Evolutionary conservation across 306 rosid species (phyloP).

Genomic region (Ceratonia siliqua): DNA sequence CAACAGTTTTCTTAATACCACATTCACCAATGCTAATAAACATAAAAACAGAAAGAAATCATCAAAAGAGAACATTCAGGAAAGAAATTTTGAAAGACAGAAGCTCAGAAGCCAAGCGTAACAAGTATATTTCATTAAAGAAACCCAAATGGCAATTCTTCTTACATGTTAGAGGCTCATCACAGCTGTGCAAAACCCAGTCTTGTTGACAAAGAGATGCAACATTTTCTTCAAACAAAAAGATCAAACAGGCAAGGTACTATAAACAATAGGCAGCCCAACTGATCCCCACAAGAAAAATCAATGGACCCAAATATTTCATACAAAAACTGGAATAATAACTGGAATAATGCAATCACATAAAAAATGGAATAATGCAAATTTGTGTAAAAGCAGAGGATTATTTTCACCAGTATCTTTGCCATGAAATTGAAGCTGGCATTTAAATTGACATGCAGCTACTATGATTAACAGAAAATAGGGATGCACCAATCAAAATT

Average conservation of each 20-base stretch:
- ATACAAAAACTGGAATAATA: no score
- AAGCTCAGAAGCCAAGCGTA: slow-evolving; percentile 74
- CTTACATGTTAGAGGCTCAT: slow-evolving; percentile 60
- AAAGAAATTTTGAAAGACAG: not conserved
- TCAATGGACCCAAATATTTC: no score
- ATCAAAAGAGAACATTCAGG: not conserved
- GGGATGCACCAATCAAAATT: not conserved
- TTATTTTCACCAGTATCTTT: not conserved
- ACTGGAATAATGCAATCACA: no score
- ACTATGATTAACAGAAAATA: not conserved
- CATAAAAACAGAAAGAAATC: not conserved
- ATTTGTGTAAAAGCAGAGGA: not conserved
- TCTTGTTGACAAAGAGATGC: not conserved
- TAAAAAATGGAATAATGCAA: not conserved
- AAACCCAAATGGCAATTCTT: slow-evolving; percentile 25
- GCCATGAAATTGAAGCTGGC: not conserved
- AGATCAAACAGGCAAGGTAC: not conserved
- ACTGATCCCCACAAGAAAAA: not conserved
- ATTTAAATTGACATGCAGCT: not conserved
- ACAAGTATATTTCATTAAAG: slow-evolving; percentile 52
- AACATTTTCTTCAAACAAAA: not conserved
- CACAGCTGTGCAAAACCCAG: slow-evolving; percentile 11
- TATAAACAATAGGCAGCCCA: not conserved
- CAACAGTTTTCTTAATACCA: no score
- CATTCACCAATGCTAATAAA: not conserved